Percentiles rank a stretch among this genome's conserved stretches.
These are phyloP conservation scores for Leucocoprinus sp. DNA, from an alignment of 768 basidiomycete genomes.

Conservation along the genomic window DNA sequence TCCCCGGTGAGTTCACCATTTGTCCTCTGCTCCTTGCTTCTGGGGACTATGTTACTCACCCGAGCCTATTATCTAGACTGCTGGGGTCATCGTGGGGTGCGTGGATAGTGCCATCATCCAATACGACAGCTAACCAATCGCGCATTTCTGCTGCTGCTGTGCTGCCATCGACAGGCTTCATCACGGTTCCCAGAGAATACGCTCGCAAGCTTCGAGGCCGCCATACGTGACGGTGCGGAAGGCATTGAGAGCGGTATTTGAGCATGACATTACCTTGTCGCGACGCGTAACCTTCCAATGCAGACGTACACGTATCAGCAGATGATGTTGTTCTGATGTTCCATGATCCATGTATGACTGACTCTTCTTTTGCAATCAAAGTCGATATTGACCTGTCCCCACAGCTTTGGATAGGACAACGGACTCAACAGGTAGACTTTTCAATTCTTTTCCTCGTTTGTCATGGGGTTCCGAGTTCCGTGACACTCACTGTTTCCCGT, in stretches of 20 bases:
- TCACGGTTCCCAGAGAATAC: slow-evolving; percentile 90
- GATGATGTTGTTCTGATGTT: slow-evolving; percentile 92
- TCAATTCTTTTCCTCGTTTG: neutral
- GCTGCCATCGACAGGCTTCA: slow-evolving; percentile 51
- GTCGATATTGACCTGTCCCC: slow-evolving; percentile 11
- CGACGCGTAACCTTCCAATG: slow-evolving; percentile 51
- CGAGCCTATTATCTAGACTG: slow-evolving; percentile 48
- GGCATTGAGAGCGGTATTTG: slow-evolving; percentile 95
- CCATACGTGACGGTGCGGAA: slow-evolving; percentile 91
- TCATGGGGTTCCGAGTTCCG: neutral
- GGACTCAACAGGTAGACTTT: slow-evolving; percentile 51
- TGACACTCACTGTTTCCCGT: slow-evolving; percentile 8
- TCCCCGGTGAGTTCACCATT: slow-evolving; percentile 26
- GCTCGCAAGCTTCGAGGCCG: slow-evolving; percentile 88
- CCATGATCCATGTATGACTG: slow-evolving; percentile 71
- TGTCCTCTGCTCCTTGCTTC: neutral
- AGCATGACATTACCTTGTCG: slow-evolving; percentile 25
- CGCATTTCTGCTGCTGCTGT: slow-evolving; percentile 1
- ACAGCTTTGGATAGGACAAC: slow-evolving; percentile 74
- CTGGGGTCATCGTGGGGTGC: slow-evolving; percentile 48
- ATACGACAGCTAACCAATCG: neutral
- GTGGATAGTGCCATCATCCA: slow-evolving; percentile 12
- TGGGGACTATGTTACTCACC: slow-evolving; percentile 1
- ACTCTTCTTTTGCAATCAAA: slow-evolving; percentile 10
- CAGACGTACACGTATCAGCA: slow-evolving; percentile 91